Evolutionary conservation across 306 rosid genomes (phyloP), one percentile per base, ranked within the genome.

Genomic region (Ochetophila trinervis): DNA sequence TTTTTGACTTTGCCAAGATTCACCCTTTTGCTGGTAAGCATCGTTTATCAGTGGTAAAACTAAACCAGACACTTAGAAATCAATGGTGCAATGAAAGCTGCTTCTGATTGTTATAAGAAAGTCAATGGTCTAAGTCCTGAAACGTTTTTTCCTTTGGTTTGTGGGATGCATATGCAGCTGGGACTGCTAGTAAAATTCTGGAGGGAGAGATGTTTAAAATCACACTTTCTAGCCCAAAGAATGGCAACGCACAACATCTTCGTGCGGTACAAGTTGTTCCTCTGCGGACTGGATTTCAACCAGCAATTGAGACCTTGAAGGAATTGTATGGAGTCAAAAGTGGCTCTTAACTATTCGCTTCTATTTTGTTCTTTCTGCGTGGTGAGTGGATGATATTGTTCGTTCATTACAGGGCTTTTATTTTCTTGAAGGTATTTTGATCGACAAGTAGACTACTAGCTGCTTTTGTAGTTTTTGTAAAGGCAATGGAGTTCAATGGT

Each of bases 151-250:
- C n/a, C 22, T 36, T 23, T 49, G 48, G 1, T 4, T 23, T 68
- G 65, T 47, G 68, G 53, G 60, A 44, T 61, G 63, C 37, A 47
- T n/a, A n/a, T 77, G 57, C 86, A 84, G 89, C 79, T 27, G 65
- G 50, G 14, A 49, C 79, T 56, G 77, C 79, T 16, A 70, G 65
- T 65, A 71, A 74, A 71, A 63, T 89, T 78, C 73, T 86, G 70
- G 87, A 82, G 67, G 96, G 96, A 76, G 90, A 80, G 78, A 84
- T 78, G 85, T 76, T 86, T 57, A 72, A 57, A 51, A 74, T 80
- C 79, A 80, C 88, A 15, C 42, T 84, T 50, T 73, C 92, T 44
- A 84, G 75, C 79, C 82, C 90, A n/a, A 54, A 69, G 74, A 84
- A 73, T 60, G 83, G 83, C 15, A 76, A 80, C 70, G 90, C 86